Percentiles rank a stretch among this genome's conserved stretches.
Conservation (phyloP, 2,329 filamentous ascomycete species). For the Claviceps digitariae region DNA sequence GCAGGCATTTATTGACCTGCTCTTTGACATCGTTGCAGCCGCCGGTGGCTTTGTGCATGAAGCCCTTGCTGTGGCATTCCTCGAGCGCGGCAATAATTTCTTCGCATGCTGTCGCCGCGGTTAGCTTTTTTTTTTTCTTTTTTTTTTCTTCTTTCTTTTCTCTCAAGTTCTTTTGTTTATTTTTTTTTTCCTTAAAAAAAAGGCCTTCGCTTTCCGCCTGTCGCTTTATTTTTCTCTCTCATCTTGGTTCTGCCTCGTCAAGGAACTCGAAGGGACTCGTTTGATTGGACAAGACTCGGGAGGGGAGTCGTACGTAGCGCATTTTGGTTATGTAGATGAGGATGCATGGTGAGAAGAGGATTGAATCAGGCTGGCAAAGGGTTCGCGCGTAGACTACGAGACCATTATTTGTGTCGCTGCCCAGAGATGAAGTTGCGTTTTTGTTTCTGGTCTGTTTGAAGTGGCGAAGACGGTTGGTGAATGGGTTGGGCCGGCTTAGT, state of each 20-base stretch:
- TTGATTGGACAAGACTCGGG: neutral
- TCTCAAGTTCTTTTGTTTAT: neutral
- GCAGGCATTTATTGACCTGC: conserved; percentile 72
- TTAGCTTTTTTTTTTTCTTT: neutral
- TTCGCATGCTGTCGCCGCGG: conserved; percentile 63
- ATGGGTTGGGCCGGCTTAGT: neutral
- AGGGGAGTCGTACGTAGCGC: conserved; percentile 54
- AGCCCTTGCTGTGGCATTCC: conserved; percentile 86
- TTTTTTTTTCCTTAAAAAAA: neutral
- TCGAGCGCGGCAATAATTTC: conserved; percentile 89
- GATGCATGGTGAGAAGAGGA: conserved; percentile 62
- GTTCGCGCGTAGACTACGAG: neutral
- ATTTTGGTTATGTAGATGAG: conserved; percentile 86
- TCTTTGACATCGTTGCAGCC: conserved; percentile 82
- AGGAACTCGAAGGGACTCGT: too few species aligned
- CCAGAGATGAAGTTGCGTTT: neutral
- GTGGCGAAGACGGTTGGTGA: neutral
- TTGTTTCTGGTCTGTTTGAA: too few species aligned
- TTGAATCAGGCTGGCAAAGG: neutral
- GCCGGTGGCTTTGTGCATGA: conserved; percentile 80
- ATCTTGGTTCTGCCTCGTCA: neutral
- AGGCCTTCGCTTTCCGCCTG: neutral
- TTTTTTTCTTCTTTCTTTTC: neutral
- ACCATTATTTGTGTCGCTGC: neutral
- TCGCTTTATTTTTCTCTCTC: neutral